These are phyloP conservation scores for Tremellales sp. DNA, from an alignment of 1,284 basidiomycete species.

Conservation along the genomic window DNA sequence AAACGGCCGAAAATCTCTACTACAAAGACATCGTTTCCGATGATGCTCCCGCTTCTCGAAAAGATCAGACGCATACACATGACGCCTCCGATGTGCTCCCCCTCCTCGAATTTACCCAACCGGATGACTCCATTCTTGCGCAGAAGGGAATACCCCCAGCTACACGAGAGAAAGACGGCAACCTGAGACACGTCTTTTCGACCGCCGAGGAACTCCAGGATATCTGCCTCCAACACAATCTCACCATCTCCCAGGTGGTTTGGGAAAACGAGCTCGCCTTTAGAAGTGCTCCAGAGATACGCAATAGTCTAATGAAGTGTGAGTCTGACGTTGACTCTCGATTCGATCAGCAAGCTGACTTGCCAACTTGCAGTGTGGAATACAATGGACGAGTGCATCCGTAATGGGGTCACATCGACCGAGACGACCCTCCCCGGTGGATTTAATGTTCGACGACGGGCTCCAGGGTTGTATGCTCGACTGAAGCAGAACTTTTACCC, in stretches of 20 bases:
- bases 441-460: conserved; percentile 70
- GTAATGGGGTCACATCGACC: conserved; percentile 71
- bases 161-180: neutral
- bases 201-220: conserved; percentile 25
- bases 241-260: conserved; percentile 84
- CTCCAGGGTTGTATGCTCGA: conserved; percentile 78
- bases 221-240: conserved; percentile 51
- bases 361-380: conserved; percentile 67
- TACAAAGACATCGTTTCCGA: conserved; percentile 91
- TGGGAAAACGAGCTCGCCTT: conserved; percentile 90
- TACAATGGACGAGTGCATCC: conserved; percentile 93
- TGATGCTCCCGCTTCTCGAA: conserved; percentile 69
- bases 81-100: conserved; percentile 3
- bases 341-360: too few relatives aligned
- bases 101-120: conserved; percentile 16
- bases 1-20: conserved; percentile 88
- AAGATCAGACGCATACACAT: conserved; percentile 62
- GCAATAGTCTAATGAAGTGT: conserved; percentile 57
- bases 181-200: conserved; percentile 49
- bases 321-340: conserved; percentile 6
- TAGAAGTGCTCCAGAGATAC: conserved; percentile 69
- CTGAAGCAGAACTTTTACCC: conserved; percentile 65
- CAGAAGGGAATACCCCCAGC: too few relatives aligned
- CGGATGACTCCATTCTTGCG: conserved; percentile 15
- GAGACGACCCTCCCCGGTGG: conserved; percentile 80